Evolutionary conservation across 192 early-diverging fungal genomes (phyloP).

Genomic region (Lunasporangiospora selenospora): DNA sequence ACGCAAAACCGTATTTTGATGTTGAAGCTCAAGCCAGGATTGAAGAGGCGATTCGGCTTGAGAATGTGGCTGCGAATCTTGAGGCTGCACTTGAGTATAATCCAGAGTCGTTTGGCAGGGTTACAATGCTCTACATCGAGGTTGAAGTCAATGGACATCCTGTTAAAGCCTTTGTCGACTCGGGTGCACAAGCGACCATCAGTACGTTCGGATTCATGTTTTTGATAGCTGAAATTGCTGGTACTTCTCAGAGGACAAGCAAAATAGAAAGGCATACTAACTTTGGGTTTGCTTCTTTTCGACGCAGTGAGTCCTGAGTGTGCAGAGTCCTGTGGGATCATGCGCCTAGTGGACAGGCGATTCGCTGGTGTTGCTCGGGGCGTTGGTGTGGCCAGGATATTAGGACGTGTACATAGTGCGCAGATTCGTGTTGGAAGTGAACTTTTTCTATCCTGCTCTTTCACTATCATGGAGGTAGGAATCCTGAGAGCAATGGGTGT

Average conservation of each 20-base stretch:
- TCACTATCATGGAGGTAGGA: slow-evolving; percentile 80
- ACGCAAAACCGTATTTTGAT: slow-evolving; percentile 84
- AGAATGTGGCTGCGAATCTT: slow-evolving; percentile 79
- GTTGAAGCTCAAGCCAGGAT: slow-evolving; percentile 86
- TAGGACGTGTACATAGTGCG: slow-evolving; percentile 86
- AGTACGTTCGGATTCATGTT: slow-evolving; percentile 52
- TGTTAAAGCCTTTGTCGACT: slow-evolving; percentile 91
- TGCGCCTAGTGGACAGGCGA: slow-evolving; percentile 82
- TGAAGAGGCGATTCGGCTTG: slow-evolving; percentile 82
- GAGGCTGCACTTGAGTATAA: slow-evolving; percentile 86
- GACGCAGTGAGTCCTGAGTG: too few species aligned
- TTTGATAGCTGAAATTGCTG: too few species aligned
- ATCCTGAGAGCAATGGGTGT: too few species aligned
- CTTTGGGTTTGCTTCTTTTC: too few species aligned
- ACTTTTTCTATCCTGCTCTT: slow-evolving; percentile 78
- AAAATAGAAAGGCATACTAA: too few species aligned
- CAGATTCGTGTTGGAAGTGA: slow-evolving; percentile 75
- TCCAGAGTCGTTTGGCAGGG: slow-evolving; percentile 90
- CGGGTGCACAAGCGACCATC: slow-evolving; percentile 92
- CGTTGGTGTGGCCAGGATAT: slow-evolving; percentile 90
- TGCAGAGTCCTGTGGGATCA: too few species aligned
- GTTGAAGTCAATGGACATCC: slow-evolving; percentile 80
- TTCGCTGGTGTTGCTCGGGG: slow-evolving; percentile 87
- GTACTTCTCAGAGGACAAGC: too few species aligned
- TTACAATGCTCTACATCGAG: slow-evolving; percentile 87